These are phyloP conservation scores for Zalaria sp. DNA, from an alignment of 2,329 filamentous ascomycete species.

Conservation along the genomic window DNA sequence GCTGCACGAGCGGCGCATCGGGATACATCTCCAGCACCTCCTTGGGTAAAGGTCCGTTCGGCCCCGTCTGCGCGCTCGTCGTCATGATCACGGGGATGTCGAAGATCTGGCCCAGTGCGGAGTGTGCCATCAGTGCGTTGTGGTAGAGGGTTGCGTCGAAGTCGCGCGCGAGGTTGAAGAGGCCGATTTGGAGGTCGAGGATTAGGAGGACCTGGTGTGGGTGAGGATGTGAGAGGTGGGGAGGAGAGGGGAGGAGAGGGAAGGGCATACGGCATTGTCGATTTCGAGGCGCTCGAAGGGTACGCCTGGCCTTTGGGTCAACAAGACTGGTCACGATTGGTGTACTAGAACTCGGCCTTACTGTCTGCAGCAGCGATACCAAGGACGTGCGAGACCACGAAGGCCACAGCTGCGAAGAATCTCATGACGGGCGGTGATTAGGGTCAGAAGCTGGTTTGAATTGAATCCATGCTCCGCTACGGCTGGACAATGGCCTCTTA, in stretches of 20 bases:
- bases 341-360: too few species aligned
- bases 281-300: background rate
- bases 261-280: background rate
- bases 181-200: constrained; percentile 46
- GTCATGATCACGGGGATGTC: constrained; percentile 56
- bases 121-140: constrained; percentile 54
- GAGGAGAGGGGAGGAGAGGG: background rate
- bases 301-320: background rate
- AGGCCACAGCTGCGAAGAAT: too few species aligned
- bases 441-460: too few species aligned
- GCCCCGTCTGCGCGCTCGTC: constrained; percentile 52
- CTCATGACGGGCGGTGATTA: too few species aligned
- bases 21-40: constrained; percentile 58
- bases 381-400: too few species aligned
- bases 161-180: constrained; percentile 49
- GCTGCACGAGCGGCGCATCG: constrained; percentile 48
- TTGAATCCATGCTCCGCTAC: too few species aligned
- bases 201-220: constrained; percentile 32
- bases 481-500: too few species aligned
- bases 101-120: constrained; percentile 51
- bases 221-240: background rate
- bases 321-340: too few species aligned
- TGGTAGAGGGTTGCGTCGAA: constrained; percentile 51
- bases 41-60: constrained; percentile 56
- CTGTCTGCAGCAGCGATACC: too few species aligned